Evolutionary conservation across 441 rosid genomes (phyloP), one percentile per base, ranked within the genome.

Genomic region (Populus hybrid): DNA sequence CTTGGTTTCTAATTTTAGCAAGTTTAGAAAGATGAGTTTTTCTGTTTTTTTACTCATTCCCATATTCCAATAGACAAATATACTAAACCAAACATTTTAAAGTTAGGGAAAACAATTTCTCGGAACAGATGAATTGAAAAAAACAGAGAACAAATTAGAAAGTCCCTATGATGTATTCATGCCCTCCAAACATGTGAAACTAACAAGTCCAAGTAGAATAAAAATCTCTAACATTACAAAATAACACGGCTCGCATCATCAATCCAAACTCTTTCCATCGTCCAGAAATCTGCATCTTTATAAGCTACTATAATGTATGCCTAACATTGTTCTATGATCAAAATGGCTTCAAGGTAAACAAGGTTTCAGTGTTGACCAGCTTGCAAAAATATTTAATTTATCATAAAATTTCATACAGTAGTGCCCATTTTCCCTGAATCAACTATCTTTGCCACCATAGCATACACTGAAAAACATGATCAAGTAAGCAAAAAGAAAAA

Each of bases 331-430:
- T 59, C 24, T 38, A 10, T 35, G 20, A 20, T 9, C 23, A 69
- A 76, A 57, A 75, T 10, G 26, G 67, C 75, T 71, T 46, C 38
- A 28, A 71, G 74, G 21, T 16, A n/a, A 28, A 23, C 20, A 9
- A 72, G 26, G 26, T 57, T 53, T n/a, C 6, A 24, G 28, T 20
- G 28, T 5, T 10, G 10, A 57, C 20, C 75, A 72, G 20, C 14
- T 30, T 20, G 20, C 67, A 57, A 72, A 57, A 72, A 9, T 21
- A 26, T 26, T 61, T 61, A 61, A 10, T 61, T n/a, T 61, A 61
- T 61, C 46, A 40, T 40, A 61, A 9, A 61, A 61, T 61, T 21
- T 61, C 14, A 61, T 61, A 10, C 9, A 61, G 26, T 40, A 40
- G 5, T 10, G 9, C 66, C 8, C 18, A 36, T 57, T 57, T 36